Base-by-base conservation (phyloP, 352 stramenopile genomes). In the Pythium oligandrum region DNA sequence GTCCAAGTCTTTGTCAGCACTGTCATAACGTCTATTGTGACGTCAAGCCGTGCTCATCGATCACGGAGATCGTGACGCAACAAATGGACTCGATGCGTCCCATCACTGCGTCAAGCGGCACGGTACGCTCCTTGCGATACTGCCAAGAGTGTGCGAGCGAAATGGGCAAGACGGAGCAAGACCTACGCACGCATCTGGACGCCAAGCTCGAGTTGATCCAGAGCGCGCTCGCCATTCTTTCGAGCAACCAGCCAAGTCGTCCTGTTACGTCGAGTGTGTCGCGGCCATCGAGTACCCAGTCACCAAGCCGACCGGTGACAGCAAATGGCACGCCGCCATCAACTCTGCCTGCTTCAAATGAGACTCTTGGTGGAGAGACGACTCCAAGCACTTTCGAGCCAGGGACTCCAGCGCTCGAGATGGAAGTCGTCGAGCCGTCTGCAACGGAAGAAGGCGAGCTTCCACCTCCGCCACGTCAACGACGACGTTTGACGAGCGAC, bases 1-100 rank as follows among this genome's bases (percentile, higher is more conserved):
- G 78, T 33, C 66, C 75, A 32, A 91, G 77, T 47, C 56, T 93
- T 35, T 93, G 83, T 12, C 83, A 91, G 59, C 78, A 90, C 51
- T 91, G 83, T 60, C 71, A 83, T 53, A 88, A 86, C 46, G 71
- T 91, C 38, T 90, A 85, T 55, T 91, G 81, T 44, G 78, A 91
- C 56, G 72, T 75, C 17, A 88, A 82, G n/a, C 75, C 83, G 37
- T 91, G 80, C 54, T 88, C 80, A 11, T 86, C 66, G 6, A 75
- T 70, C 51, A 61, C 75, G 12, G 68, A 70, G 31, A 64, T 63
- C 8, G 52, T 58, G 8, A 48, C 62, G 6, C 17, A 26, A 26
- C 51, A 46, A 2, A 47, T 62, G 1, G 53, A 66, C 40, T 48
- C 44, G 11, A 7, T 59, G 1, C 53, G 59, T 26, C 59, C 59